Conservation (phyloP, 257 asterid genomes). For the Dorcoceras hygrometricum region DNA sequence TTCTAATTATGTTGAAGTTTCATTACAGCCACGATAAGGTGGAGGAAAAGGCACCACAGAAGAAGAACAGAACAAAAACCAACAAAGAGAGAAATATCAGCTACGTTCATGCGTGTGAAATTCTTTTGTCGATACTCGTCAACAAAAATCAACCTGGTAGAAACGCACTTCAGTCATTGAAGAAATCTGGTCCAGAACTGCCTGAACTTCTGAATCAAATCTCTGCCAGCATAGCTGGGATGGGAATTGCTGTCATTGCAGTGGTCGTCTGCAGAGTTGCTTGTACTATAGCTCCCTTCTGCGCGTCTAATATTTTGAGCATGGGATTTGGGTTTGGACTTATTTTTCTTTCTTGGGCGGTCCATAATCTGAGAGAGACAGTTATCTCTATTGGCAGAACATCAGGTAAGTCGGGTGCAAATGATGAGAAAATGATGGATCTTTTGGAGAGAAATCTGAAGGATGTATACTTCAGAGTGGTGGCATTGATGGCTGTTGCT, state of each 20-base stretch:
- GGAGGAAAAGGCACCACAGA: constrained; percentile 45
- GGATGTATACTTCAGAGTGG: constrained; percentile 65
- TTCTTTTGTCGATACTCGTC: constrained; percentile 71
- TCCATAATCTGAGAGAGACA: constrained; percentile 69
- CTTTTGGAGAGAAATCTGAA: constrained; percentile 55
- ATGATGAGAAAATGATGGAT: constrained; percentile 61
- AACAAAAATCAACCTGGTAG: constrained; percentile 50
- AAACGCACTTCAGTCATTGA: constrained; percentile 53
- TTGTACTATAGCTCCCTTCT: constrained; percentile 50
- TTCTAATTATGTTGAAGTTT: constrained; percentile 8
- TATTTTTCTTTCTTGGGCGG: constrained; percentile 86
- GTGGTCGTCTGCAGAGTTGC: constrained; percentile 64
- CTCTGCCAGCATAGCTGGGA: constrained; percentile 87
- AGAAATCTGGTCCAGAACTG: constrained; percentile 71
- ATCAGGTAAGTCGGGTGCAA: constrained; percentile 31
- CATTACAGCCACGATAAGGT: constrained; percentile 45
- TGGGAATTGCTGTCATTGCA: constrained; percentile 74
- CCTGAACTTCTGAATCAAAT: constrained; percentile 63
- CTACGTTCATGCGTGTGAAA: constrained; percentile 74
- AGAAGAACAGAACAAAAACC: constrained; percentile 40
- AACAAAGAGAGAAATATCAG: constrained; percentile 48
- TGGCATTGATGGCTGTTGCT: constrained; percentile 55
- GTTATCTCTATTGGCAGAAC: constrained; percentile 52
- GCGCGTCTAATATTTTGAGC: constrained; percentile 53
- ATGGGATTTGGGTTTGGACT: constrained; percentile 81